phyloP scores from a whole-genome alignment of 75 land plant genomes.

The Pinus tabuliformis region DNA sequence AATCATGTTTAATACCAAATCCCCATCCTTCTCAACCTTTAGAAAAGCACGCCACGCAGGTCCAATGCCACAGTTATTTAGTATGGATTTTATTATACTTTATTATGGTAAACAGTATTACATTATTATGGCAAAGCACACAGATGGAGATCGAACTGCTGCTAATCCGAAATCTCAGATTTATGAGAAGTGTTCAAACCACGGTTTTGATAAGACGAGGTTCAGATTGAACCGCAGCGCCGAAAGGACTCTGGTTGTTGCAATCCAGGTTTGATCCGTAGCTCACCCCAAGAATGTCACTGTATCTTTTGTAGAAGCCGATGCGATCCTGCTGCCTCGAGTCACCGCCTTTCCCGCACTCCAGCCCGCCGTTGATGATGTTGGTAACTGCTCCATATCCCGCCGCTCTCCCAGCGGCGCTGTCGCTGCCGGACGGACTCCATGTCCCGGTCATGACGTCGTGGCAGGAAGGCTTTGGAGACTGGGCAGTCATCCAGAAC shows the following conservation, averaged over 20 bases:
- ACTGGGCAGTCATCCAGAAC: conserved; percentile 46
- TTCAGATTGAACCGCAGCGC: no score
- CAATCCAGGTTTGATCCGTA: conserved; percentile 46
- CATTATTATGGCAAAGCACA: no score
- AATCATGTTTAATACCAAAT: no score
- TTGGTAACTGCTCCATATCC: conserved; percentile 71
- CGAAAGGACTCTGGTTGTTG: conserved; percentile 23
- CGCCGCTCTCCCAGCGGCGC: conserved; percentile 27
- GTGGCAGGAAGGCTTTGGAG: conserved; percentile 55
- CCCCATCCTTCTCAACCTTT: no score
- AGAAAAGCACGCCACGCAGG: no score
- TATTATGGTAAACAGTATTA: no score
- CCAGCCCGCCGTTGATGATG: conserved; percentile 72
- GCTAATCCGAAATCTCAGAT: no score
- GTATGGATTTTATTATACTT: no score
- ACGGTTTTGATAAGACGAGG: no score
- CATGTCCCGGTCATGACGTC: conserved; percentile 59
- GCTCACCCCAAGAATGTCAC: conserved; percentile 37
- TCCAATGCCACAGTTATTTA: no score
- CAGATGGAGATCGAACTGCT: no score
- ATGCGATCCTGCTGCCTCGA: conserved; percentile 28
- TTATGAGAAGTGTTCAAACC: no score
- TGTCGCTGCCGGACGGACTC: conserved; percentile 44
- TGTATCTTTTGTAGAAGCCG: conserved; percentile 48
- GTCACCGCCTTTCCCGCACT: conserved; percentile 51